Percentiles rank a stretch among this genome's conserved stretches.
These are phyloP conservation scores for Suillus cothurnatus DNA, from an alignment of 768 basidiomycete species.

Conservation along the genomic window DNA sequence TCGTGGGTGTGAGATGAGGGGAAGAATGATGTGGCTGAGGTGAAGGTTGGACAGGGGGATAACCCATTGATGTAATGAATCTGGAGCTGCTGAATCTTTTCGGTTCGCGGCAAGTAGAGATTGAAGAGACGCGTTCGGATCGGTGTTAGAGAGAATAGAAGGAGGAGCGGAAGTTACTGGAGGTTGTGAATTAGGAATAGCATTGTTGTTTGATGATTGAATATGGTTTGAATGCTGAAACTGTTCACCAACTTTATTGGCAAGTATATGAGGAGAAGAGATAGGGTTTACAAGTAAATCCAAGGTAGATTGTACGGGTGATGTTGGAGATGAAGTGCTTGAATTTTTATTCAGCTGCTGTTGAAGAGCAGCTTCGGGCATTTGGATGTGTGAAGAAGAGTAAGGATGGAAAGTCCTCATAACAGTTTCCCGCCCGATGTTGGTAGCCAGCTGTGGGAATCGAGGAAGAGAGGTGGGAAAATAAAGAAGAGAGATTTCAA, in stretches of 20 bases:
- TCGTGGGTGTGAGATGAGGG: slow-evolving; percentile 30
- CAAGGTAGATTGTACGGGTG: slow-evolving; percentile 41
- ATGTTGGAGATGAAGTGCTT: slow-evolving; percentile 48
- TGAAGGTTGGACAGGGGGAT: slow-evolving; percentile 26
- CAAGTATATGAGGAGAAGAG: slow-evolving; percentile 26
- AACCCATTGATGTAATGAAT: slow-evolving; percentile 41
- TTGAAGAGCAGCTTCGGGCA: slow-evolving; percentile 42
- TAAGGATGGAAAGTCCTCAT: slow-evolving; percentile 48
- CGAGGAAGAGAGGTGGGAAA: slow-evolving; percentile 46
- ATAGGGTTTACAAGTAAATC: slow-evolving; percentile 38
- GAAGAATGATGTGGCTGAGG: slow-evolving; percentile 32
- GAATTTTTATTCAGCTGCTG: slow-evolving; percentile 27
- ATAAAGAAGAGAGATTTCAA: slow-evolving; percentile 24
- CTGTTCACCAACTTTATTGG: slow-evolving; percentile 38
- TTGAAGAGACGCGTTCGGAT: slow-evolving; percentile 42
- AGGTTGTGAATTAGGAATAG: slow-evolving; percentile 31
- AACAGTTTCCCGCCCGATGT: slow-evolving; percentile 41
- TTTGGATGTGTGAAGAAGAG: slow-evolving; percentile 43
- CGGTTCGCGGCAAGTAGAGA: slow-evolving; percentile 37
- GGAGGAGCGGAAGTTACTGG: slow-evolving; percentile 32
- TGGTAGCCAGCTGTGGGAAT: slow-evolving; percentile 50
- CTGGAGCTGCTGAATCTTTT: slow-evolving; percentile 34
- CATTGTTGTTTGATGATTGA: slow-evolving; percentile 29
- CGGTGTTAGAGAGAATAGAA: slow-evolving; percentile 40
- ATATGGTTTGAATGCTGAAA: slow-evolving; percentile 28